phyloP scores from a whole-genome alignment of 2,329 filamentous ascomycete genomes.

The Chalaropsis thielavioides region DNA sequence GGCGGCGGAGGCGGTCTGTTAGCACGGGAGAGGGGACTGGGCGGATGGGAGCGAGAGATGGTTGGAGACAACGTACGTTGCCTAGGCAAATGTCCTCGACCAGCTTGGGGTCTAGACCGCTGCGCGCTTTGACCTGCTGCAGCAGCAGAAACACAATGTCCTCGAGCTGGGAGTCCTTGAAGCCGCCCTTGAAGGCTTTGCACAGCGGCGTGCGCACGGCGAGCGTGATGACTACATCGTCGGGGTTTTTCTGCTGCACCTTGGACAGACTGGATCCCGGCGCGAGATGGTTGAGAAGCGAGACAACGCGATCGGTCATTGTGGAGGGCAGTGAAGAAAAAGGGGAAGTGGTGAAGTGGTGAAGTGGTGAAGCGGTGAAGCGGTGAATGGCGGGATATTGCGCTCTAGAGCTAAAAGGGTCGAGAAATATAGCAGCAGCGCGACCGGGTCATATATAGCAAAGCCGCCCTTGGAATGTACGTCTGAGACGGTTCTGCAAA shows the following conservation, averaged over 20 bases:
- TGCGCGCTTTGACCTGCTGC: conserved; percentile 57
- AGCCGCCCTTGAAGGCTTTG: conserved; percentile 80
- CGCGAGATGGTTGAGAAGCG: conserved; percentile 73
- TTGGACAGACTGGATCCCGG: conserved; percentile 56
- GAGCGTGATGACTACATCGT: conserved; percentile 92
- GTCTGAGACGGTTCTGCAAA: no score
- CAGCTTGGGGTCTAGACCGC: conserved; percentile 62
- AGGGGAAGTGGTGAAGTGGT: background rate
- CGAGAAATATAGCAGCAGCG: no score
- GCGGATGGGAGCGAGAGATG: background rate
- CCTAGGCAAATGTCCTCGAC: conserved; percentile 86
- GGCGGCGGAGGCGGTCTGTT: background rate
- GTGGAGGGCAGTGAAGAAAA: conserved; percentile 32
- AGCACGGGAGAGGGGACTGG: background rate
- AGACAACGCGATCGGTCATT: conserved; percentile 74
- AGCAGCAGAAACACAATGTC: conserved; percentile 72
- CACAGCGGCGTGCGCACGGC: conserved; percentile 77
- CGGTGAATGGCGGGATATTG: no score
- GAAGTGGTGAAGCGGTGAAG: no score
- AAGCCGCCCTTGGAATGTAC: background rate
- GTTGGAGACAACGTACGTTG: conserved; percentile 49
- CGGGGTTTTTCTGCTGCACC: conserved; percentile 81
- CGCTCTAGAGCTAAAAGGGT: no score
- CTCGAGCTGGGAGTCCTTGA: conserved; percentile 89
- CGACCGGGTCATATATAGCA: background rate